phyloP scores from a whole-genome alignment of 2,329 filamentous ascomycete species.

The Pseudocercospora vitis region DNA sequence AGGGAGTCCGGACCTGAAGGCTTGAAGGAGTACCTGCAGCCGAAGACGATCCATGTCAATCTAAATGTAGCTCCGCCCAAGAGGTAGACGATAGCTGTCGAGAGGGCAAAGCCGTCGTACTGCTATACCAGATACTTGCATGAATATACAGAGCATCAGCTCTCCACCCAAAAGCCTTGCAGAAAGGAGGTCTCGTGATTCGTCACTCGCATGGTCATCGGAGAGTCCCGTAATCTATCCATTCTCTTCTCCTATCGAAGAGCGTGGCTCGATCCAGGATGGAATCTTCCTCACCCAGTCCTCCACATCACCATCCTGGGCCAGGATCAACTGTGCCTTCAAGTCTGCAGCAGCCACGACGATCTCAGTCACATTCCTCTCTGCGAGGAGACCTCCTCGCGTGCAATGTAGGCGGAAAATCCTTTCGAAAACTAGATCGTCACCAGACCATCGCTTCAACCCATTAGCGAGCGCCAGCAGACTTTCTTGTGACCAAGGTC shows the following conservation, averaged over 20 bases:
- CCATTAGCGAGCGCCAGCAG: constrained; percentile 34
- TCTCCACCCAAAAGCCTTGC: too few species aligned
- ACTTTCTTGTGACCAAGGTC: constrained; percentile 38
- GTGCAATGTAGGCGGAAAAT: constrained; percentile 32
- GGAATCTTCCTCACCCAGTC: constrained; percentile 33
- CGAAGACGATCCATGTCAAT: constrained; percentile 42
- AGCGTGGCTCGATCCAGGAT: constrained; percentile 22
- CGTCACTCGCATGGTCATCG: background rate
- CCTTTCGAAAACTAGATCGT: constrained; percentile 28
- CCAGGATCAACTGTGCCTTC: constrained; percentile 18
- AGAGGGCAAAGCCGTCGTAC: too few species aligned
- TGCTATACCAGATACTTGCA: too few species aligned
- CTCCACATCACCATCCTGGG: constrained; percentile 21
- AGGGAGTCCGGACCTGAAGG: constrained; percentile 15
- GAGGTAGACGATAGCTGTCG: background rate
- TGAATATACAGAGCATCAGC: too few species aligned
- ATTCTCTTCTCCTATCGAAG: background rate
- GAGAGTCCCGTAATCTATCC: background rate
- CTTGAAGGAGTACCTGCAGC: constrained; percentile 32
- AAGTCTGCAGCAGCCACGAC: constrained; percentile 32
- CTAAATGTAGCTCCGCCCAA: constrained; percentile 18
- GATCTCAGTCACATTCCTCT: constrained; percentile 38
- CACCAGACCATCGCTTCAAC: constrained; percentile 29
- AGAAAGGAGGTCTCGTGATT: too few species aligned
- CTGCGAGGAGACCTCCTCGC: constrained; percentile 20